Evolutionary conservation across 345 rosid species (phyloP).

Genomic region (Excoecaria agallocha): DNA sequence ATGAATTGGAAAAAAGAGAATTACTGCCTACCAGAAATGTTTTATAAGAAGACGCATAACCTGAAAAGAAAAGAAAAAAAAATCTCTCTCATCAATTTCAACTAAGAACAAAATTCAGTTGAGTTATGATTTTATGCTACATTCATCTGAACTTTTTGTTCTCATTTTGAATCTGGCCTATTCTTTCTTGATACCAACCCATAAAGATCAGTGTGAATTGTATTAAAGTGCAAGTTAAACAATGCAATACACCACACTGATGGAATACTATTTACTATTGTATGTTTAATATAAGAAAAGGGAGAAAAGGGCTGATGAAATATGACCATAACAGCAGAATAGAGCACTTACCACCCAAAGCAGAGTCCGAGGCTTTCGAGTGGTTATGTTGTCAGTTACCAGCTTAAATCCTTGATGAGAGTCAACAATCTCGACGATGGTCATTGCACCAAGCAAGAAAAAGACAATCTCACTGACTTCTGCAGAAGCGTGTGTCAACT

Average conservation of each 20-base stretch:
- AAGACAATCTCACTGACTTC: constrained; percentile 97
- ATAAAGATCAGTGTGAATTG: background rate
- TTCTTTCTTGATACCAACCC: background rate
- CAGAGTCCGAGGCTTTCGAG: constrained; percentile 78
- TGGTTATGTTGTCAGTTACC: constrained; percentile 91
- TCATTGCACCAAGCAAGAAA: constrained; percentile 98
- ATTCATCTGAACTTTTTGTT: background rate
- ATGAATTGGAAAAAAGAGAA: background rate
- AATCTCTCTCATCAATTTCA: background rate
- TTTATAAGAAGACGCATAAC: background rate
- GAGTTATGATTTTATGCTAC: background rate
- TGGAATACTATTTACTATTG: background rate
- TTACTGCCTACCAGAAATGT: background rate
- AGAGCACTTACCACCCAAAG: constrained; percentile 85
- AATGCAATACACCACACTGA: background rate
- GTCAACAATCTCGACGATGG: constrained; percentile 45
- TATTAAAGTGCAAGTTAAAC: background rate
- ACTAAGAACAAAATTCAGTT: background rate
- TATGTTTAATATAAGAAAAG: constrained; percentile 1
- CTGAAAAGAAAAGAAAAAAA: background rate
- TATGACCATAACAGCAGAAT: constrained; percentile 13
- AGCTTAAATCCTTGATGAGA: constrained; percentile 99
- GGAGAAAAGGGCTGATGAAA: constrained; percentile 5
- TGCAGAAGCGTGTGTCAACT: constrained; percentile 83
- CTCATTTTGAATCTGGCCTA: background rate